Base-by-base conservation (phyloP, 306 rosid species). In the Crotalaria pallida region DNA sequence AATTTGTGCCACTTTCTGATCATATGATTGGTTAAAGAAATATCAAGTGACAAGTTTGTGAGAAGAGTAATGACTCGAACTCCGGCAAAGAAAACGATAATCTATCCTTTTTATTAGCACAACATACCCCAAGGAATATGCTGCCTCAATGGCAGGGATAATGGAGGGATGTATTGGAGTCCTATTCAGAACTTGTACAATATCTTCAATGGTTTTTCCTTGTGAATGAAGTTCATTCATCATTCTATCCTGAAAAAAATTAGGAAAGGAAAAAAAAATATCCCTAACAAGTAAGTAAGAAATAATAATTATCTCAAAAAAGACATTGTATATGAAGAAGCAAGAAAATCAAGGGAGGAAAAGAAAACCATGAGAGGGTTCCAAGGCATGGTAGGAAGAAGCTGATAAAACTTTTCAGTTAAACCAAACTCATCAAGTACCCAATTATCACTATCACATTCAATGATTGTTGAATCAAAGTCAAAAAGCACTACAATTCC, bases 371-470 rank as follows among this genome's bases (percentile, higher is more conserved):
- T 89, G 48, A 86, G 83, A 62, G 89, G 79, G 78, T 89, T 89
- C 88, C 85, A 83, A 49, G 65, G 82, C 66, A 64, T 64, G 73
- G 4, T 74, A 22, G 83, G 88, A 43, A 83, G 90, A 58, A 84
- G 92, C n/a, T 81, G 71, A 55, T 76, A 69, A 79, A 89, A 87
- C 18, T 79, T 72, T 1, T 87, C 33, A 23, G 81, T 79, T 72
- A 82, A 65, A 50, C 84, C 83, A 21, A 65, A 66, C 58, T 81
- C 77, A 43, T 83, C 87, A 56, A 87, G 84, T n/a, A 89, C 68
- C 96, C 92, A 89, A 55, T 87, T 83, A 74, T 89, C 88, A 49
- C 87, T 85, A 67, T 89, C 96, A 23, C 88, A 79, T 52, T 81
- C 90, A 4, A 89, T 81, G 49, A 89, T 83, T 38, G 90, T 87